Percentiles rank a stretch among this genome's conserved stretches.
Conservation (phyloP, 1,284 basidiomycete species). For the Pseudozyma sp. region DNA sequence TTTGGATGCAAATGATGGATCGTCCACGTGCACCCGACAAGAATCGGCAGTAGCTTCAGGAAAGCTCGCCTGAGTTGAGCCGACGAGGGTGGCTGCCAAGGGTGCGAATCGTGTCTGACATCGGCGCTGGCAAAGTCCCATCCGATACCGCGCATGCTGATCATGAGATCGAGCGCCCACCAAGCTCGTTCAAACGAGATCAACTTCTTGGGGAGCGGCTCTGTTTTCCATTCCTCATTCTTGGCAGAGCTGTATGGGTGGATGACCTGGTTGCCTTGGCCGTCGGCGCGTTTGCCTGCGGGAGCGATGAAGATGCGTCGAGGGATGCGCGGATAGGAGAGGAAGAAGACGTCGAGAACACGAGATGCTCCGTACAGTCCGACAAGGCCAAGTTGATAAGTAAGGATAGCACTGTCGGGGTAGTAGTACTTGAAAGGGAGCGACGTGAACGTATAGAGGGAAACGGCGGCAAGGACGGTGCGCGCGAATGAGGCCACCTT, state of each 20-base stretch:
- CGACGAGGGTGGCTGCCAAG: conserved; percentile 49
- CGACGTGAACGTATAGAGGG: conserved; percentile 34
- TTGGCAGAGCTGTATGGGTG: conserved; percentile 28
- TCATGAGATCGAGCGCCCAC: conserved; percentile 57
- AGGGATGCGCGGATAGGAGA: conserved; percentile 45
- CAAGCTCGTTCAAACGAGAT: conserved; percentile 42
- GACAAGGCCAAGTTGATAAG: conserved; percentile 53
- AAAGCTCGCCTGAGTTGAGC: conserved; percentile 44
- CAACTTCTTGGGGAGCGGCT: conserved; percentile 32
- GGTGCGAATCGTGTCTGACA: conserved; percentile 51
- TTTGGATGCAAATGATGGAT: conserved; percentile 39
- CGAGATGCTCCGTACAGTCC: conserved; percentile 46
- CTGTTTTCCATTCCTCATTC: conserved; percentile 47
- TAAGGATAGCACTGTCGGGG: conserved; percentile 46
- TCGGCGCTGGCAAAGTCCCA: conserved; percentile 57
- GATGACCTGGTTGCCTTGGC: conserved; percentile 10
- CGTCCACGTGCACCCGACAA: conserved; percentile 29
- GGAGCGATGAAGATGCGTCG: conserved; percentile 34
- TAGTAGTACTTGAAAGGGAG: conserved; percentile 49
- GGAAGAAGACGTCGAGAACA: conserved; percentile 54
- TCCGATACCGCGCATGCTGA: conserved; percentile 56
- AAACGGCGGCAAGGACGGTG: conserved; percentile 24
- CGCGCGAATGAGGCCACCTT: conserved; percentile 7
- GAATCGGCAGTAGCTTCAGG: conserved; percentile 45
- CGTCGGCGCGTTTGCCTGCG: conserved; percentile 10